Percentiles rank a stretch among this genome's conserved stretches.
Conservation (phyloP, 352 stramenopile species). For the Elongisporangium undulatum region DNA sequence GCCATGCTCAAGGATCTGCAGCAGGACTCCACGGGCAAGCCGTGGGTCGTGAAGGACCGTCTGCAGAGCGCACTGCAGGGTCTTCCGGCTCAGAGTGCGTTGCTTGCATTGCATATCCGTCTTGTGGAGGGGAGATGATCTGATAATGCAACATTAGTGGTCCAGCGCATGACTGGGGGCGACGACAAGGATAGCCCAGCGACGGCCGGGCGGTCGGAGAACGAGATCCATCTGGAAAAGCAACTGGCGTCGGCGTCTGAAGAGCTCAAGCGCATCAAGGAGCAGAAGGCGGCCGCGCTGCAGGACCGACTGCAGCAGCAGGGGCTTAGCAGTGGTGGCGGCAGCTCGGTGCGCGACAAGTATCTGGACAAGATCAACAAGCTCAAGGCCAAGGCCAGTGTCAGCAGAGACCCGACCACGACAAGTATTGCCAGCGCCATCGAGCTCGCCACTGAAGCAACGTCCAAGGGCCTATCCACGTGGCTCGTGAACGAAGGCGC, state of each 20-base stretch:
- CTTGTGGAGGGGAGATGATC: background rate
- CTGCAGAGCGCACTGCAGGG: slow-evolving; percentile 60
- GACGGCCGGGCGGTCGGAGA: slow-evolving; percentile 30
- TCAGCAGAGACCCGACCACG: slow-evolving; percentile 13
- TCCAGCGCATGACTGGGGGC: slow-evolving; percentile 44
- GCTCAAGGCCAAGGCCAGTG: slow-evolving; percentile 51
- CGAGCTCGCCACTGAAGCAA: slow-evolving; percentile 17
- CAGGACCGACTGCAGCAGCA: slow-evolving; percentile 7
- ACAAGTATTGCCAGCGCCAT: slow-evolving; percentile 3
- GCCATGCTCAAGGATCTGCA: slow-evolving; percentile 55
- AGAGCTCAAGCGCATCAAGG: slow-evolving; percentile 26
- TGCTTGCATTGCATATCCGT: background rate
- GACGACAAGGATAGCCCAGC: slow-evolving; percentile 13
- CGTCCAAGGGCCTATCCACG: slow-evolving; percentile 55
- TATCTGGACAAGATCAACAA: slow-evolving; percentile 73
- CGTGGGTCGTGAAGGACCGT: slow-evolving; percentile 57
- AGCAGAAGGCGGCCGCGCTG: slow-evolving; percentile 11
- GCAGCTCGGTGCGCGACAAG: slow-evolving; percentile 46
- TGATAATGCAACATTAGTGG: slow-evolving; percentile 21
- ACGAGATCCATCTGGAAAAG: slow-evolving; percentile 49
- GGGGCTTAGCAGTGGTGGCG: background rate
- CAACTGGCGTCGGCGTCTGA: slow-evolving; percentile 39
- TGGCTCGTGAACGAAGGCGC: slow-evolving; percentile 70
- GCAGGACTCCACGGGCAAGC: slow-evolving; percentile 56
- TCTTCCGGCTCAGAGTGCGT: slow-evolving; percentile 47